phyloP scores from a whole-genome alignment of 768 basidiomycete genomes.

The Rhodotorula diobovata region DNA sequence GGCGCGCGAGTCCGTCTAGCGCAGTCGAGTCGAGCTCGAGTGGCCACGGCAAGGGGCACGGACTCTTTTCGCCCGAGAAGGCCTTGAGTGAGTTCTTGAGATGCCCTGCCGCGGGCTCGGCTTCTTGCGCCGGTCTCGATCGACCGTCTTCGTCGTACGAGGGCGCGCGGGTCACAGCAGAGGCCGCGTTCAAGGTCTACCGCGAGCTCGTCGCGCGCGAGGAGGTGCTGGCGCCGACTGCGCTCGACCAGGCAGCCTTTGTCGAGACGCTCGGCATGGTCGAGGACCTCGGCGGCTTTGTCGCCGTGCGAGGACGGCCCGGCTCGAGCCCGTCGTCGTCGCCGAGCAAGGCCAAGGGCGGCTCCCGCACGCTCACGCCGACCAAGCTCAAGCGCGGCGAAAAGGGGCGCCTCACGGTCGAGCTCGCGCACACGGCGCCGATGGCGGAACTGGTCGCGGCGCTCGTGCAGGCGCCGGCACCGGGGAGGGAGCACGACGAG shows the following conservation, averaged over 20 bases:
- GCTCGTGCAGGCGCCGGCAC: background rate
- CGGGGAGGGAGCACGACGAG: background rate
- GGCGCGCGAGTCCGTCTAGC: too few relatives aligned
- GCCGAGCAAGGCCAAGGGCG: background rate
- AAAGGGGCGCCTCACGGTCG: background rate
- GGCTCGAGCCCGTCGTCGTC: background rate
- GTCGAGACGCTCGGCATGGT: constrained; percentile 22
- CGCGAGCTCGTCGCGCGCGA: constrained; percentile 12
- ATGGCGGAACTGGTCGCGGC: background rate
- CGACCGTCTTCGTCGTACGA: background rate
- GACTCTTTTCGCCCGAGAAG: too few relatives aligned
- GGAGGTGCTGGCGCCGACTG: background rate
- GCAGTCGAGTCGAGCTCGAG: too few relatives aligned
- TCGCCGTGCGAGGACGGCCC: constrained; percentile 7
- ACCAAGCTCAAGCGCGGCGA: background rate
- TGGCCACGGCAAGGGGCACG: too few relatives aligned
- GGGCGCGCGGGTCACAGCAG: background rate
- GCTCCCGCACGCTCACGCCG: background rate
- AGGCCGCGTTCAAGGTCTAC: constrained; percentile 22
- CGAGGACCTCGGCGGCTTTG: constrained; percentile 17
- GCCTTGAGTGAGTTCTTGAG: too few relatives aligned
- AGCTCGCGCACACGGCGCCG: background rate
- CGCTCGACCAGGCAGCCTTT: constrained; percentile 5
- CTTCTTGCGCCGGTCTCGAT: constrained; percentile 15
- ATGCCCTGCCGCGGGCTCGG: too few relatives aligned